These are phyloP conservation scores for Pyricularia sp. DNA, from an alignment of 2,329 filamentous ascomycete species.

Conservation along the genomic window DNA sequence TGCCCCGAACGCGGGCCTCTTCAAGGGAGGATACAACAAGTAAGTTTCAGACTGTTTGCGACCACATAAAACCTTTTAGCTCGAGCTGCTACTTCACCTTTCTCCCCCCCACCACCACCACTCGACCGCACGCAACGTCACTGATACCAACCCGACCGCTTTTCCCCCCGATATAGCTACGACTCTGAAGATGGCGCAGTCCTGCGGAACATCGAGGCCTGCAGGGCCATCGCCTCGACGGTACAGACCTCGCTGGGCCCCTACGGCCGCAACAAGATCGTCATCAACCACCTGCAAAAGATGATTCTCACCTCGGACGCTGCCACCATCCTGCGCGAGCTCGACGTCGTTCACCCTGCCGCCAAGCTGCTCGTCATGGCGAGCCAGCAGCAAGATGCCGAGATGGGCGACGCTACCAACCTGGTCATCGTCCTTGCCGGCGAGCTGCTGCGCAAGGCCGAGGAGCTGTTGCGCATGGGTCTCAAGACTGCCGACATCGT, in stretches of 20 bases:
- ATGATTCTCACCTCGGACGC: conserved; percentile 99
- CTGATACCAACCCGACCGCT: conserved; percentile 3
- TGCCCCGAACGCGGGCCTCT: conserved; percentile 85
- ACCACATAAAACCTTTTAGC: not conserved
- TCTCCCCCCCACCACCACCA: conserved; percentile 16
- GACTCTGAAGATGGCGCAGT: conserved; percentile 98
- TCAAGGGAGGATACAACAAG: conserved; percentile 96
- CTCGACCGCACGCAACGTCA: conserved; percentile 12
- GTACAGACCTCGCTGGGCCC: conserved; percentile 96
- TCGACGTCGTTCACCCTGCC: conserved; percentile 96
- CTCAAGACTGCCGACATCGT: conserved; percentile 98
- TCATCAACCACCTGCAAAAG: conserved; percentile 99
- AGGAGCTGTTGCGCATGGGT: conserved; percentile 92
- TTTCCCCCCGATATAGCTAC: conserved; percentile 52
- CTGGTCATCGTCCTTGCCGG: conserved; percentile 93
- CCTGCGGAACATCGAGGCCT: conserved; percentile 96
- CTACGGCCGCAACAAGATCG: conserved; percentile 97
- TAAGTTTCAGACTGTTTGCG: conserved; percentile 36
- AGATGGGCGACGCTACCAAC: conserved; percentile 99
- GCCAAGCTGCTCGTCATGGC: conserved; percentile 98
- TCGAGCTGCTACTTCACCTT: conserved; percentile 1
- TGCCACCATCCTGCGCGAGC: conserved; percentile 91
- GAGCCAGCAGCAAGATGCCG: conserved; percentile 94
- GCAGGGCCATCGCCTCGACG: conserved; percentile 87
- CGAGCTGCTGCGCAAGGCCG: conserved; percentile 92